These are phyloP conservation scores for Marchantia paleacea DNA, from an alignment of 225 moss, liverwort and hornwort species.

Conservation along the genomic window DNA sequence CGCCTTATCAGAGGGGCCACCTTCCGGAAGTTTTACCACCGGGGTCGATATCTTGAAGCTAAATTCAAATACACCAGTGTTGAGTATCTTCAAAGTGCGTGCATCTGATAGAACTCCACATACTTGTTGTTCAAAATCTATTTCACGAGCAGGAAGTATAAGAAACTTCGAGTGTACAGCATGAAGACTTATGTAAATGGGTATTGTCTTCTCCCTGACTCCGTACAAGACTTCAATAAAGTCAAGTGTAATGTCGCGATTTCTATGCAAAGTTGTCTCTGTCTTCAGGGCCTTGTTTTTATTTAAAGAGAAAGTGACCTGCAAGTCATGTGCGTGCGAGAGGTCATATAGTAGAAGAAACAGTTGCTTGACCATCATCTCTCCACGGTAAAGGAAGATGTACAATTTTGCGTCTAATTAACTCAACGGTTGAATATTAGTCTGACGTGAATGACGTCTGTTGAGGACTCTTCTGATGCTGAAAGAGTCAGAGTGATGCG, in stretches of 20 bases:
- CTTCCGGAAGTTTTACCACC: slow-evolving; percentile 26
- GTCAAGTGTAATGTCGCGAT: slow-evolving; percentile 55
- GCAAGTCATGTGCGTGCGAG: slow-evolving; percentile 6
- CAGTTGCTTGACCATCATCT: neutral
- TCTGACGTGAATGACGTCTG: neutral
- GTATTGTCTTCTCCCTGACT: slow-evolving; percentile 52
- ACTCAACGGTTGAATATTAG: neutral
- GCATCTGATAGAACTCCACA: slow-evolving; percentile 53
- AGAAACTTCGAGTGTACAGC: slow-evolving; percentile 67
- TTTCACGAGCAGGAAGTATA: slow-evolving; percentile 66
- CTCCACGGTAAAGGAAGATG: neutral
- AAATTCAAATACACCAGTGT: slow-evolving; percentile 60
- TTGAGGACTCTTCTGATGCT: neutral
- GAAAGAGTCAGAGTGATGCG: neutral
- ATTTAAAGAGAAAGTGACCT: slow-evolving; percentile 75
- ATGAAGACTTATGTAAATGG: slow-evolving; percentile 52
- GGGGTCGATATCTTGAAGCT: slow-evolving; percentile 54
- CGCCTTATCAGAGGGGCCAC: slow-evolving; percentile 33
- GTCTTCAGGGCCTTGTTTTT: slow-evolving; percentile 55
- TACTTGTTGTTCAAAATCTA: slow-evolving; percentile 73
- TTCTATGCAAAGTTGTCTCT: slow-evolving; percentile 41
- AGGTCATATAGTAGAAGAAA: neutral
- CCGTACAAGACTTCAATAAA: slow-evolving; percentile 65
- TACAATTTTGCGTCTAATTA: neutral
- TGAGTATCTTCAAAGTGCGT: slow-evolving; percentile 54